Percentiles rank a stretch among this genome's conserved stretches.
phyloP scores from a whole-genome alignment of 768 basidiomycete species.

The Russula dissimulans region DNA sequence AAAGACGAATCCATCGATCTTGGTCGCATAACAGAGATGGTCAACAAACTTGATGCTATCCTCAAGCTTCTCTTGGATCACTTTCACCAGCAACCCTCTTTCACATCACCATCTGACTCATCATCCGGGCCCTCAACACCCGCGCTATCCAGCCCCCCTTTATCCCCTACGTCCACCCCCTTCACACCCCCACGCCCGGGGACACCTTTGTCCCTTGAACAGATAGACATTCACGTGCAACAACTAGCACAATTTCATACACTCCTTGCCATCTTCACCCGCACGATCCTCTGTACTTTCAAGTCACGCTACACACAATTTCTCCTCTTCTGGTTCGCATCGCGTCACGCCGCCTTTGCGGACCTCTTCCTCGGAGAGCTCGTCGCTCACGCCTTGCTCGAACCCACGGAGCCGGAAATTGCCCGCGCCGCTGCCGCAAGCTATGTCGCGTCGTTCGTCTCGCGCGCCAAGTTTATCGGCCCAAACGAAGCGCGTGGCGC shows the following conservation, averaged over 20 bases:
- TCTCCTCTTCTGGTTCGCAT: constrained; percentile 91
- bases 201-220: constrained; percentile 20
- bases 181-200: background rate
- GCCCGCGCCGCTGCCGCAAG: constrained; percentile 89
- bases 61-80: constrained; percentile 80
- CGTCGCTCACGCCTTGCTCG: constrained; percentile 80
- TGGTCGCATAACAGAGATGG: constrained; percentile 75
- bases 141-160: constrained; percentile 23
- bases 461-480: constrained; percentile 80
- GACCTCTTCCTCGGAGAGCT: constrained; percentile 93
- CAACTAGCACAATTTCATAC: constrained; percentile 68
- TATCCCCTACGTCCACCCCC: constrained; percentile 9
- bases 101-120: constrained; percentile 23
- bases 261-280: constrained; percentile 88
- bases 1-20: constrained; percentile 46
- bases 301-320: constrained; percentile 98
- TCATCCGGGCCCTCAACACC: constrained; percentile 24
- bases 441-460: constrained; percentile 89
- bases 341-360: constrained; percentile 78
- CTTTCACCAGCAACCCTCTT: constrained; percentile 45
- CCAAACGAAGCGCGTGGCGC: constrained; percentile 63
- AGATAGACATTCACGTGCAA: constrained; percentile 27
- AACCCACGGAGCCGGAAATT: constrained; percentile 46
- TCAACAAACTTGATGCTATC: constrained; percentile 84
- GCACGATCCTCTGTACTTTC: constrained; percentile 89